A percentile compares a stretch with the other conserved stretches of the same genome.
Conservation (phyloP, 2,329 filamentous ascomycete genomes). For the Dothidotthia symphoricarpi region DNA sequence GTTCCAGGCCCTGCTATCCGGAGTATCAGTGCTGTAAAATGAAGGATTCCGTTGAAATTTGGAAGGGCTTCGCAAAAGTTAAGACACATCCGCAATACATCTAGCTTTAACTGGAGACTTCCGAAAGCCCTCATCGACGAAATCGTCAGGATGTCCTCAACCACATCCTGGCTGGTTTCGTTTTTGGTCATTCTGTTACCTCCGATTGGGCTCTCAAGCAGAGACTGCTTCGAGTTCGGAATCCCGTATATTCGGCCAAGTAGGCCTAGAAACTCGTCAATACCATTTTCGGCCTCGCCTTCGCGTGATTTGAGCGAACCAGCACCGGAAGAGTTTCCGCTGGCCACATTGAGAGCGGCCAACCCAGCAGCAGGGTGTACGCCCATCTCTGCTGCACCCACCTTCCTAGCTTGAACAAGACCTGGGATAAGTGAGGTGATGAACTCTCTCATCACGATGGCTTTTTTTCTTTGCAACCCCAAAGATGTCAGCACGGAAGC, state of each 20-base stretch:
- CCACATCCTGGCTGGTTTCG: constrained; percentile 40
- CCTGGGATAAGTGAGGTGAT: constrained; percentile 79
- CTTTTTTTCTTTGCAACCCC: constrained; percentile 83
- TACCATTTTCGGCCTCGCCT: constrained; percentile 41
- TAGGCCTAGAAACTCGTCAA: constrained; percentile 43
- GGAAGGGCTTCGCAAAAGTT: constrained; percentile 91
- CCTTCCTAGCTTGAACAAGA: constrained; percentile 84
- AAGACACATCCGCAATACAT: constrained; percentile 84
- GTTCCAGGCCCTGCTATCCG: constrained; percentile 78
- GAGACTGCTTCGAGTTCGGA: constrained; percentile 29
- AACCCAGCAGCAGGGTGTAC: constrained; percentile 91
- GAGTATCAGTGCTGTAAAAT: constrained; percentile 80
- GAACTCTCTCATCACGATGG: constrained; percentile 82
- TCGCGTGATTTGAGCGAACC: constrained; percentile 62
- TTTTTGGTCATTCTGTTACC: constrained; percentile 7
- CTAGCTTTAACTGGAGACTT: constrained; percentile 75
- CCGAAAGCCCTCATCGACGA: constrained; percentile 61
- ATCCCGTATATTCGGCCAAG: constrained; percentile 47
- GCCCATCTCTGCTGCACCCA: constrained; percentile 92
- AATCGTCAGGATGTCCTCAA: constrained; percentile 59
- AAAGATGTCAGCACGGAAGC: constrained; percentile 79
- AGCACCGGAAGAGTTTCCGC: constrained; percentile 65
- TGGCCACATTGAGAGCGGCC: constrained; percentile 61
- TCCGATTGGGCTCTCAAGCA: constrained; percentile 9
- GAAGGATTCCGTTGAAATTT: constrained; percentile 85